Conservation (phyloP, 306 rosid species). For the Senna siamea region DNA sequence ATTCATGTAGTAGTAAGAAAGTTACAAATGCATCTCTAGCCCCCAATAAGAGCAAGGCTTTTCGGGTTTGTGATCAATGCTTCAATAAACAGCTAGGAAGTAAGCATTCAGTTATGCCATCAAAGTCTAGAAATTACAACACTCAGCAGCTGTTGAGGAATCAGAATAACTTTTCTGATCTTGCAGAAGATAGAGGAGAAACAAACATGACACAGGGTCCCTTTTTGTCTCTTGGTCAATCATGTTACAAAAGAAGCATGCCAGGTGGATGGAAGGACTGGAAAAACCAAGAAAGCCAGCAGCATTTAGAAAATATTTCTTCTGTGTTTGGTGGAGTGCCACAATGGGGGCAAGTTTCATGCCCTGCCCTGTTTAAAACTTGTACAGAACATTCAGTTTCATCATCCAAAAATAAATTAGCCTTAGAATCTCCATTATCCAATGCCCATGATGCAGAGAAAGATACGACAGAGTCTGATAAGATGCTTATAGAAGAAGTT, state of each 20-base stretch:
- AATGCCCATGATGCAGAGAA: slow-evolving; percentile 36
- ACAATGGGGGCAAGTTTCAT: slow-evolving; percentile 83
- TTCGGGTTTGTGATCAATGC: slow-evolving; percentile 82
- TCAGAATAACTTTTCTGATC: slow-evolving; percentile 46
- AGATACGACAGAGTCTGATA: slow-evolving; percentile 47
- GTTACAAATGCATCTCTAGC: slow-evolving; percentile 71
- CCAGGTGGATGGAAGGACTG: slow-evolving; percentile 54
- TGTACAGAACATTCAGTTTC: slow-evolving; percentile 50
- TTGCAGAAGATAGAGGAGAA: slow-evolving; percentile 59
- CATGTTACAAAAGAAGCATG: slow-evolving; percentile 57
- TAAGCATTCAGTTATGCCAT: slow-evolving; percentile 31
- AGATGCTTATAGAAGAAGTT: slow-evolving; percentile 64
- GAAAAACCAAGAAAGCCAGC: slow-evolving; percentile 54
- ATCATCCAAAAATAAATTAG: slow-evolving; percentile 43
- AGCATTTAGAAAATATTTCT: slow-evolving; percentile 46
- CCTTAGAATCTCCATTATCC: slow-evolving; percentile 39
- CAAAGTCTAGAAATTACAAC: slow-evolving; percentile 43
- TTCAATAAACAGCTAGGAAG: slow-evolving; percentile 55
- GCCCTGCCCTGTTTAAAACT: slow-evolving; percentile 55
- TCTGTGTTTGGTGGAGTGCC: slow-evolving; percentile 49
- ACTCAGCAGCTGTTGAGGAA: slow-evolving; percentile 42
- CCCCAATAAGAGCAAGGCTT: slow-evolving; percentile 67
- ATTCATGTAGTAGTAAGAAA: slow-evolving; percentile 66
- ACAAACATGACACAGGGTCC: slow-evolving; percentile 58
- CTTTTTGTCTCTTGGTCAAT: slow-evolving; percentile 49